Evolutionary conservation across 768 basidiomycete species (phyloP).

Genomic region (Lepiota venenata): DNA sequence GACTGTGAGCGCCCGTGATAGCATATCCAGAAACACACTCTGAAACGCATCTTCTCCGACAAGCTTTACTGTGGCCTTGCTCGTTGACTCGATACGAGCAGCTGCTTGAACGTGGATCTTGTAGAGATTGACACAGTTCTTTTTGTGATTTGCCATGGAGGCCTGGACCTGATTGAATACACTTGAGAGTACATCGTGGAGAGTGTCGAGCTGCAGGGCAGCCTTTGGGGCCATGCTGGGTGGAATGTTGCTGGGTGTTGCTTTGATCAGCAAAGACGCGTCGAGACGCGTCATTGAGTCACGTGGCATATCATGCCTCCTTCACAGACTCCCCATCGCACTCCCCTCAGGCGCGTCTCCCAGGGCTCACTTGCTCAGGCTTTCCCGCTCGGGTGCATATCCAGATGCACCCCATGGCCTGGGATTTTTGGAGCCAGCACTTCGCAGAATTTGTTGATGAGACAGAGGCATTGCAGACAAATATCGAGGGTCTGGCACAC

Average conservation of each 20-base stretch:
- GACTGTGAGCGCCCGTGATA: constrained; percentile 66
- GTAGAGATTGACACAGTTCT: constrained; percentile 85
- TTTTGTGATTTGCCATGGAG: constrained; percentile 85
- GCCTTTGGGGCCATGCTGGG: constrained; percentile 13
- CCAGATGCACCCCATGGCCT: constrained; percentile 80
- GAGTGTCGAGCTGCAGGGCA: constrained; percentile 22
- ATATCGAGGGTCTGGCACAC: constrained; percentile 65
- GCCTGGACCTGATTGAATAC: constrained; percentile 80
- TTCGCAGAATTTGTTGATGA: constrained; percentile 90
- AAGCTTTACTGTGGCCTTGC: constrained; percentile 45
- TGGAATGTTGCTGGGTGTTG: constrained; percentile 1
- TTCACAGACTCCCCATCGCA: constrained; percentile 58
- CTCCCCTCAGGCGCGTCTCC: constrained; percentile 85
- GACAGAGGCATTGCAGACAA: constrained; percentile 73
- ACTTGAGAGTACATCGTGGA: constrained; percentile 32
- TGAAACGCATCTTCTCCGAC: constrained; percentile 81
- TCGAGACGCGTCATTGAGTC: constrained; percentile 6
- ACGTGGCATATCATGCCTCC: constrained; percentile 17
- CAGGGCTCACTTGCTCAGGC: constrained; percentile 84
- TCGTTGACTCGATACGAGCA: constrained; percentile 44
- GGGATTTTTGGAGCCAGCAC: constrained; percentile 79
- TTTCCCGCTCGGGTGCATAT: constrained; percentile 73
- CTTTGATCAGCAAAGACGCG: constrained; percentile 6
- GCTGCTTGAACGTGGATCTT: constrained; percentile 76
- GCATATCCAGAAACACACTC: constrained; percentile 67